Evolutionary conservation across 2,329 filamentous ascomycete species (phyloP).

Genomic region (Seiridium cupressi): DNA sequence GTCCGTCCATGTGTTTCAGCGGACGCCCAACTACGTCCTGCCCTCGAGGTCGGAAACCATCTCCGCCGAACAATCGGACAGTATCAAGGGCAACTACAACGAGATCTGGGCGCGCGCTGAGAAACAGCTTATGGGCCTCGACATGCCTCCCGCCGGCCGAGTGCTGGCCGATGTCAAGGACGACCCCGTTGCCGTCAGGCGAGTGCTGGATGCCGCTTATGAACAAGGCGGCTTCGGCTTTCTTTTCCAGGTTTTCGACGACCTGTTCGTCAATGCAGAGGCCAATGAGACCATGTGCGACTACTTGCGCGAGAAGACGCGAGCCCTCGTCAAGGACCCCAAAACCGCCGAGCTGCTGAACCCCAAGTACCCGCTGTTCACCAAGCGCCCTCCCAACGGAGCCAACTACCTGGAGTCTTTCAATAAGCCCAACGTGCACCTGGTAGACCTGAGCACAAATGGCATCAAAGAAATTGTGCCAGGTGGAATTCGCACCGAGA

Average conservation of each 20-base stretch:
- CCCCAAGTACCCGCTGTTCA: conserved; percentile 39
- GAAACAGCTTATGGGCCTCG: conserved; percentile 19
- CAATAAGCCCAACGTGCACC: conserved; percentile 40
- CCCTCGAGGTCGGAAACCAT: conserved; percentile 24
- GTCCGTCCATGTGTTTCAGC: conserved; percentile 21
- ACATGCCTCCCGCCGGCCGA: conserved; percentile 27
- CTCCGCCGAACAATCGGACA: conserved; percentile 26
- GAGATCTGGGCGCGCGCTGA: conserved; percentile 21
- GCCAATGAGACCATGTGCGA: conserved; percentile 26
- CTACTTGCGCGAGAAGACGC: conserved; percentile 33
- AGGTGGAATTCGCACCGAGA: conserved; percentile 31
- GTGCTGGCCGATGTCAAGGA: conserved; percentile 23
- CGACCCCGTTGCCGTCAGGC: conserved; percentile 26
- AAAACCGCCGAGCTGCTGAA: conserved; percentile 31
- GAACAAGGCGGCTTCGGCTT: conserved; percentile 36
- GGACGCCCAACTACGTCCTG: conserved; percentile 23
- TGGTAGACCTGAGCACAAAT: conserved; percentile 42
- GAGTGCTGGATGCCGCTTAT: conserved; percentile 28
- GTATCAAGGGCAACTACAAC: conserved; percentile 24
- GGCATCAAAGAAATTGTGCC: conserved; percentile 36
- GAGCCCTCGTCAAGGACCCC: conserved; percentile 31
- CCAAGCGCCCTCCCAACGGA: conserved; percentile 44
- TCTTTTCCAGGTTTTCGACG: conserved; percentile 23
- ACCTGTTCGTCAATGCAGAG: conserved; percentile 23
- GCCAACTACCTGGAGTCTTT: conserved; percentile 47